Base-by-base conservation (phyloP, 208 protist genomes). In the Crithidia acanthocephali region DNA sequence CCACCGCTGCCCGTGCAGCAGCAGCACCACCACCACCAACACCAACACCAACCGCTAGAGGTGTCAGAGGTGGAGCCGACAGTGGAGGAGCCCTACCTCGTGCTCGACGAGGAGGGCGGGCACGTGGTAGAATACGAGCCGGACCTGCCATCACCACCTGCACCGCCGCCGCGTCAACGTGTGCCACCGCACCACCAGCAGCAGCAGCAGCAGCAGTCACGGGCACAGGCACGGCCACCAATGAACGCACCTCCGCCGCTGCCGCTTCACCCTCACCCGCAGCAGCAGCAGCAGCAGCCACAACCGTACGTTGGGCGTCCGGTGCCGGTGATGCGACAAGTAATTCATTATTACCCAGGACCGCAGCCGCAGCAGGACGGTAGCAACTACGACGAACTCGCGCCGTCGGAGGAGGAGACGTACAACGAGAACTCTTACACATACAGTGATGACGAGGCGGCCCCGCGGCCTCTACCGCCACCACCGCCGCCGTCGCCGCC, bases 91-190 rank as follows among this genome's bases (percentile, higher is more conserved):
- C 61, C 47, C 4, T 56, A 67, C 32, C 11, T 45, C 5, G 61
- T 53, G 3, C 44, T 32, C 27, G 61, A 67, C 11, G 61, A 53
- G 22, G 44, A n/a, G 4, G 47, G 47, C n/a, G 61, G 61, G 11
- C 61, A 47, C 18, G 61, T 67, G 37, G 61, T 67, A 32, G 61
- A 67, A 32, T 67, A 67, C 47, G 61, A 67, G 11, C 61, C 61
- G 2, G 61, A 56, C 1, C 37, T 28, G 8, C n/a, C 40, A 33
- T 32, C 8, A 9, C 37, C 52, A 18, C 37, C 52, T 1, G 9
- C 52, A 2, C 52, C 52, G n/a, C 52, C 52, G 28, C 52, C 8
- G 28, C 52, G 30, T 8, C 52, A 58, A 8, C 23, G 23, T 1
- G 2, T 4, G 4, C 33, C 30, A 50, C 55, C 8, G 2, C 20